Evolutionary conservation across 257 asterid species (phyloP).

Genomic region (Solanum arcanum): DNA sequence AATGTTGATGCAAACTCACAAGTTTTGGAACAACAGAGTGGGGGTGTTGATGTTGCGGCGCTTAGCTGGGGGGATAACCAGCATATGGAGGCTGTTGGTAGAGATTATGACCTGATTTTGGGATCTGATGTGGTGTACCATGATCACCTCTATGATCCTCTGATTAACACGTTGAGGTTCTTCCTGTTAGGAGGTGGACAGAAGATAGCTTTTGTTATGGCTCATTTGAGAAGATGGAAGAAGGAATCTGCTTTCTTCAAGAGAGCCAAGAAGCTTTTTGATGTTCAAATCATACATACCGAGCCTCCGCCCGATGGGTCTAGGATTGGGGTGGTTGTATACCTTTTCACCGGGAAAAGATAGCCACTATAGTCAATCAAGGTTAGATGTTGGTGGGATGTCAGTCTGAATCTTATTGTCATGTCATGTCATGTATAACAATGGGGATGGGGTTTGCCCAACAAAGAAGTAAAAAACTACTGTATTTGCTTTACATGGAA

Average conservation of each 20-base stretch:
- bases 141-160: slow-evolving; percentile 49
- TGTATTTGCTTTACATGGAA: background rate
- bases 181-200: slow-evolving; percentile 26
- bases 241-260: slow-evolving; percentile 60
- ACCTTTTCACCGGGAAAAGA: slow-evolving; percentile 18
- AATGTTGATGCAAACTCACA: slow-evolving; percentile 54
- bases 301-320: slow-evolving; percentile 35
- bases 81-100: slow-evolving; percentile 50
- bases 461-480: background rate
- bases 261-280: slow-evolving; percentile 50
- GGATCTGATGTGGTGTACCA: slow-evolving; percentile 91
- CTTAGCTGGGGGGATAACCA: slow-evolving; percentile 59
- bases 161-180: slow-evolving; percentile 38
- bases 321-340: slow-evolving; percentile 47
- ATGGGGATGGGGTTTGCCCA: background rate
- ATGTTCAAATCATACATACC: slow-evolving; percentile 26
- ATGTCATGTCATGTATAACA: background rate
- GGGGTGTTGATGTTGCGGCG: slow-evolving; percentile 35
- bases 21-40: slow-evolving; percentile 23
- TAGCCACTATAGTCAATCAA: background rate
- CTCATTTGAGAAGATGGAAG: slow-evolving; percentile 75
- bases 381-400: background rate
- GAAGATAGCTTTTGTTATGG: slow-evolving; percentile 42
- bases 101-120: slow-evolving; percentile 48
- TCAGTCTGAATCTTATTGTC: background rate